A percentile compares a stretch with the other conserved stretches of the same genome.
phyloP scores from a whole-genome alignment of 2,329 filamentous ascomycete species.

The Scortechinia acanthostroma region DNA sequence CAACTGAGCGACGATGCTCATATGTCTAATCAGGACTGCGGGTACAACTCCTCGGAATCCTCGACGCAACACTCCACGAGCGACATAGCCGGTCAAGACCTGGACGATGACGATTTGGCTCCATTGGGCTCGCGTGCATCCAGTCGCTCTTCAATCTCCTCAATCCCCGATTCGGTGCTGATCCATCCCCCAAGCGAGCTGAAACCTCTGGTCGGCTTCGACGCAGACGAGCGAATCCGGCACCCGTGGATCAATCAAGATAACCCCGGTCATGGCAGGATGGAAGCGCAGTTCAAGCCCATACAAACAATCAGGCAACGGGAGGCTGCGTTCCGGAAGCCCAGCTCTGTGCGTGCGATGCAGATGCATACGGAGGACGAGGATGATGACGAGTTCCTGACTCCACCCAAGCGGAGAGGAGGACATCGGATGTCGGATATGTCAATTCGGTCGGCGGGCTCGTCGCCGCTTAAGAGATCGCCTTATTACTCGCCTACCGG shows the following conservation, averaged over 20 bases:
- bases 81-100: conserved; percentile 13
- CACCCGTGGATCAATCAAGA: no score
- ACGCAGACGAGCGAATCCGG: no score
- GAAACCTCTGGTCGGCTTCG: conserved; percentile 12
- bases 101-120: conserved; percentile 15
- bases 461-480: conserved; percentile 18
- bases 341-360: conserved; percentile 31
- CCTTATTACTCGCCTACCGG: conserved; percentile 20
- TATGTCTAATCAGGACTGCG: neutral
- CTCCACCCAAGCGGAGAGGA: conserved; percentile 13
- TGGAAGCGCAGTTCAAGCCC: neutral
- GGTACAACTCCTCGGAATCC: conserved; percentile 15
- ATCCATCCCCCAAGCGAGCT: conserved; percentile 16
- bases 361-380: conserved; percentile 29
- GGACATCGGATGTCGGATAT: conserved; percentile 13
- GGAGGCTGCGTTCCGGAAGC: conserved; percentile 27
- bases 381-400: conserved; percentile 23
- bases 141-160: conserved; percentile 29
- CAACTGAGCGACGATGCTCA: no score
- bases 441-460: conserved; percentile 18
- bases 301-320: conserved; percentile 6
- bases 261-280: no score
- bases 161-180: conserved; percentile 25
- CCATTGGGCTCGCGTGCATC: conserved; percentile 15
- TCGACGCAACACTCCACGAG: conserved; percentile 16